A percentile compares a stretch with the other conserved stretches of the same genome.
Evolutionary conservation across 495 filamentous ascomycete species (phyloP).

Genomic region (Penicillium fimorum): DNA sequence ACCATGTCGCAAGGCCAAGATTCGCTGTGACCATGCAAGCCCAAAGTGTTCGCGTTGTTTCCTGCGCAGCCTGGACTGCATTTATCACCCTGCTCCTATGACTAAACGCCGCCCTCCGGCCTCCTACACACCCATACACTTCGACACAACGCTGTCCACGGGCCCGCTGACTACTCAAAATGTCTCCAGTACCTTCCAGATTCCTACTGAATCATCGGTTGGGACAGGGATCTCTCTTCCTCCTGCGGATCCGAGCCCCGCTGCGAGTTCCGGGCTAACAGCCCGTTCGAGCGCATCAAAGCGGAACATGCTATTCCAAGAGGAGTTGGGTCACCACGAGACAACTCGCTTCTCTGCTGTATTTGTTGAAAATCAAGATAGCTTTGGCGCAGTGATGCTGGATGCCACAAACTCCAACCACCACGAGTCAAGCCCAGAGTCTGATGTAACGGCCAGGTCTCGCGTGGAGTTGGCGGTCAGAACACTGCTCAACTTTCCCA

Average conservation of each 20-base stretch:
- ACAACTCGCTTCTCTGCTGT: background rate
- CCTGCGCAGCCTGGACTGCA: background rate
- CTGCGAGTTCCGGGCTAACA: background rate
- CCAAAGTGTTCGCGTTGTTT: background rate
- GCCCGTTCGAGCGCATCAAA: background rate
- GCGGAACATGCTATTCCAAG: background rate
- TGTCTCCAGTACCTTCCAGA: background rate
- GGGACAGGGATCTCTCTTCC: background rate
- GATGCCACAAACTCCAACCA: background rate
- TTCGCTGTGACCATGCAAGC: background rate
- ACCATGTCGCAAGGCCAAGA: background rate
- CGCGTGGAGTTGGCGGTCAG: background rate
- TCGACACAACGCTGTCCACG: background rate
- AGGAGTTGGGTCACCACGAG: background rate
- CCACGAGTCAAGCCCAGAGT: background rate
- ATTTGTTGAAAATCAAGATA: background rate
- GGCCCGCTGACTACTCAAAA: background rate
- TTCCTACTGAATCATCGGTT: background rate
- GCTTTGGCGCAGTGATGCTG: background rate
- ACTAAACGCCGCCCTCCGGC: background rate
- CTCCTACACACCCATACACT: background rate
- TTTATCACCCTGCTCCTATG: background rate
- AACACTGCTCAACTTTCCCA: background rate
- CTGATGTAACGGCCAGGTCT: background rate
- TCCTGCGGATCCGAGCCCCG: background rate